phyloP scores from a whole-genome alignment of 2,329 filamentous ascomycete species.

The Nothophaeocryptopus gaeumannii region DNA sequence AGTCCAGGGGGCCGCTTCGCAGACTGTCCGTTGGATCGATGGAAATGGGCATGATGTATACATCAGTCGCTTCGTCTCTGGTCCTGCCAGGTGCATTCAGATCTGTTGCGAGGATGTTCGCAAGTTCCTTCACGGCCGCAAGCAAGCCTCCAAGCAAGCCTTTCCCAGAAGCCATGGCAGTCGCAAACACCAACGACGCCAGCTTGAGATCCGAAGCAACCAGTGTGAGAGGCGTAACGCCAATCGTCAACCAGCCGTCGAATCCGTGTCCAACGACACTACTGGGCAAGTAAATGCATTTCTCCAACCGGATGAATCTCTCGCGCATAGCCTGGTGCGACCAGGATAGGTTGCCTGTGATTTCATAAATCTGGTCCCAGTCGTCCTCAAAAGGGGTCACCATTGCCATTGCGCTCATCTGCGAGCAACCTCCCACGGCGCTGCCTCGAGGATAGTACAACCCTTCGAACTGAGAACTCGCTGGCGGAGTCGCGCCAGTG shows the following conservation, averaged over 20 bases:
- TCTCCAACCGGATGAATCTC: conserved; percentile 51
- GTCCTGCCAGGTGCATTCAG: conserved; percentile 24
- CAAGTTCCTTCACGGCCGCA: conserved; percentile 44
- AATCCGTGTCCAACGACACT: conserved; percentile 54
- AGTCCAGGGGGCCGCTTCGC: conserved; percentile 49
- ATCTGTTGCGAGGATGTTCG: conserved; percentile 49
- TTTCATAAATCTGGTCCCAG: conserved; percentile 54
- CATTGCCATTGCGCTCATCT: conserved; percentile 60
- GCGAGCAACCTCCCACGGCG: conserved; percentile 56
- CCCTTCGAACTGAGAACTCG: conserved; percentile 3
- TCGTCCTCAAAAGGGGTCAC: conserved; percentile 58
- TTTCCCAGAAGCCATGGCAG: conserved; percentile 53
- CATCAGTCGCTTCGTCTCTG: conserved; percentile 38
- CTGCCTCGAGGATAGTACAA: conserved; percentile 56
- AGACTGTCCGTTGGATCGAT: conserved; percentile 4
- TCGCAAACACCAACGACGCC: conserved; percentile 41
- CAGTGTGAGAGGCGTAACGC: conserved; percentile 50
- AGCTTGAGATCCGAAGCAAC: conserved; percentile 43
- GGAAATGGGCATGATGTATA: conserved; percentile 8
- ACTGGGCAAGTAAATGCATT: conserved; percentile 43
- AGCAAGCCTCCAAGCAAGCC: conserved; percentile 40
- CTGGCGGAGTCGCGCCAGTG: conserved; percentile 49
- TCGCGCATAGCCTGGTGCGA: conserved; percentile 54
- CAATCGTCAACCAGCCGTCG: conserved; percentile 38
- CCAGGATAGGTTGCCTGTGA: conserved; percentile 62